phyloP scores from a whole-genome alignment of 2,329 filamentous ascomycete species.

The Fusarium nurragi region DNA sequence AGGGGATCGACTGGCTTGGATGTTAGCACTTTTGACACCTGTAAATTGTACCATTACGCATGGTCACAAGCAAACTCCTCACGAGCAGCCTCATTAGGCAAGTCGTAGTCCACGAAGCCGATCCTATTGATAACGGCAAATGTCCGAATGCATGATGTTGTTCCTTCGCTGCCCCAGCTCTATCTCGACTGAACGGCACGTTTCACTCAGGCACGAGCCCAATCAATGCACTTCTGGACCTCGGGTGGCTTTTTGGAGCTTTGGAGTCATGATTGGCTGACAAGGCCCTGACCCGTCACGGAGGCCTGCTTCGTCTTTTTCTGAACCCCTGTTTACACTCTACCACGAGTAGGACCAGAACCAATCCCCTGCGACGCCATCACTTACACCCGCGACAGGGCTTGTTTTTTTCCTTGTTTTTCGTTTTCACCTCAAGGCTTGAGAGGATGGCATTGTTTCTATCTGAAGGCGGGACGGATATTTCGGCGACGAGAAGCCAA shows the following conservation, averaged over 20 bases:
- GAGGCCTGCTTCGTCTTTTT: slow-evolving; percentile 23
- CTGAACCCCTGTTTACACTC: background rate
- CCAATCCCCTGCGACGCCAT: slow-evolving; percentile 30
- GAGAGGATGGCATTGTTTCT: slow-evolving; percentile 2
- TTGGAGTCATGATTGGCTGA: slow-evolving; percentile 30
- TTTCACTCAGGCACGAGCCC: slow-evolving; percentile 41
- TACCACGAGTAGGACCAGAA: slow-evolving; percentile 1
- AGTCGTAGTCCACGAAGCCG: background rate
- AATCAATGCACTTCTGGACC: slow-evolving; percentile 27
- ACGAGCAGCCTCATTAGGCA: background rate
- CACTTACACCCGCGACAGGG: slow-evolving; percentile 29
- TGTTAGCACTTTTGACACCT: background rate
- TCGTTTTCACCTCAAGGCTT: slow-evolving; percentile 1
- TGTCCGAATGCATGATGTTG: background rate
- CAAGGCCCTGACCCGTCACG: slow-evolving; percentile 24
- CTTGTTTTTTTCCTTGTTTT: too few relatives aligned
- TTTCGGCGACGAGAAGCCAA: background rate
- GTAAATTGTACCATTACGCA: background rate
- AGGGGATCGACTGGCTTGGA: too few relatives aligned
- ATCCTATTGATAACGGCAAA: slow-evolving; percentile 8
- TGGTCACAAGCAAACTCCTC: background rate
- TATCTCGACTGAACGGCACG: too few relatives aligned
- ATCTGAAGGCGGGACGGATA: slow-evolving; percentile 8
- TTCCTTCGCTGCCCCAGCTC: slow-evolving; percentile 15
- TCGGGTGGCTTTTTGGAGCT: slow-evolving; percentile 37